These are phyloP conservation scores for Aspergillus sp. DNA, from an alignment of 2,329 filamentous ascomycete species.

Conservation along the genomic window DNA sequence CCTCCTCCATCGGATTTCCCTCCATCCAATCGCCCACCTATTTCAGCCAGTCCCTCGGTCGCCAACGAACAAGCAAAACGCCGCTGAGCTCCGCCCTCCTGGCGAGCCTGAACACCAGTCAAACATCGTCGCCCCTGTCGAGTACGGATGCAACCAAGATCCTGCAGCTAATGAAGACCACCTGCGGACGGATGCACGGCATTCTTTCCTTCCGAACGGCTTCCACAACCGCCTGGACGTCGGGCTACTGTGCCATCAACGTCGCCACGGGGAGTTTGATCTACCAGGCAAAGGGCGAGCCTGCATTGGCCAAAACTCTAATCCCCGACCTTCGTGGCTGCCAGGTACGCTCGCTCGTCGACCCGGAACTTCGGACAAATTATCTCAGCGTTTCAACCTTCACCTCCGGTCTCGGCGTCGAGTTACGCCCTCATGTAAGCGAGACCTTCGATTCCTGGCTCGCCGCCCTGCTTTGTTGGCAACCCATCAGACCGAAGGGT, in stretches of 20 bases:
- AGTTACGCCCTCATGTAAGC: slow-evolving; percentile 49
- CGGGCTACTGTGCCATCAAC: slow-evolving; percentile 53
- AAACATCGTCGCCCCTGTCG: slow-evolving; percentile 35
- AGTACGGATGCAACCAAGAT: slow-evolving; percentile 50
- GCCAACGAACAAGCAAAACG: slow-evolving; percentile 36
- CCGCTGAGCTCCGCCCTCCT: slow-evolving; percentile 27
- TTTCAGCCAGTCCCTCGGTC: slow-evolving; percentile 30
- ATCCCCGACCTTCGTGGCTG: slow-evolving; percentile 52
- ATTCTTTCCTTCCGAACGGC: slow-evolving; percentile 51
- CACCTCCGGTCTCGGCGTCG: slow-evolving; percentile 48
- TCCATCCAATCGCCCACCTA: slow-evolving; percentile 46
- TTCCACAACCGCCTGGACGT: slow-evolving; percentile 46
- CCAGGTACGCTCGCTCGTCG: slow-evolving; percentile 49
- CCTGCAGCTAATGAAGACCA: slow-evolving; percentile 52
- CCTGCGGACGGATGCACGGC: slow-evolving; percentile 53
- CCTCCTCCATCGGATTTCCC: slow-evolving; percentile 48
- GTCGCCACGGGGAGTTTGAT: slow-evolving; percentile 51
- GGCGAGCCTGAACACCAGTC: slow-evolving; percentile 26
- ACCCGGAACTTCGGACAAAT: slow-evolving; percentile 45
- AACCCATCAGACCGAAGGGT: slow-evolving; percentile 50
- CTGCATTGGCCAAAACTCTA: slow-evolving; percentile 47
- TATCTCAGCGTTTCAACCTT: slow-evolving; percentile 51
- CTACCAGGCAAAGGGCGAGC: slow-evolving; percentile 52
- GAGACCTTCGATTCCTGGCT: slow-evolving; percentile 55
- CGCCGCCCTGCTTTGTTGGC: slow-evolving; percentile 52